Evolutionary conservation across 331 rosid genomes (phyloP), one percentile per base, ranked within the genome.

Genomic region (Pyrus hybrid): DNA sequence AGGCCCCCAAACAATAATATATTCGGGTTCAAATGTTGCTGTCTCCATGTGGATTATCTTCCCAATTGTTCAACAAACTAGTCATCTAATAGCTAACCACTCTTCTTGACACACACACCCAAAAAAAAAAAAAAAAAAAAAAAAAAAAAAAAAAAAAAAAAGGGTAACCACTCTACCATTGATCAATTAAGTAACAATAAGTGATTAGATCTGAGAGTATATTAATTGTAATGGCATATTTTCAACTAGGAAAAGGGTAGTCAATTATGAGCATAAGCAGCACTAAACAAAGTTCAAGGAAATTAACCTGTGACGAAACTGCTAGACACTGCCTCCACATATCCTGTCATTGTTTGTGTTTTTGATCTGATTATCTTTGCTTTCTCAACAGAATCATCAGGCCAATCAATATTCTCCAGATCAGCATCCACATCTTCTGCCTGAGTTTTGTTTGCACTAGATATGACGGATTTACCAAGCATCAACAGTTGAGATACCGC

Each of bases 291-390:
- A 53, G 78, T 47, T 18, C 25, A 51, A 79, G 54, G 45, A 54
- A 65, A 62, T 70, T 69, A 69, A 87, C 91, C 99, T 80, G 97
- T 91, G 74, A 85, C 86, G 81, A 95, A 95, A 81, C 98, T 89
- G 80, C 83, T 81, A 68, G 98, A 92, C 80, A 95, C 91, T 37
- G 97, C 90, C 80, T 95, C 94, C 79, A 90, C 83, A 74, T 88
- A 90, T 84, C 87, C 94, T 68, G 82, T 81, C 96, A 89, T 87
- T 70, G 86, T 79, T 79, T 87, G 93, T 75, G 88, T 91, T 84
- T 90, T 91, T 73, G 87, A 68, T 87, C 97, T 95, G 74, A 95
- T 87, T 70, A 90, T 84, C 86, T 89, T 92, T 37, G 99, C 96
- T 80, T 88, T 92, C 76, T 86, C 98, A 80, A 87, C 79, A 30